Evolutionary conservation across 192 early-diverging fungal genomes (phyloP).

Genomic region (Coemansia sp.): DNA sequence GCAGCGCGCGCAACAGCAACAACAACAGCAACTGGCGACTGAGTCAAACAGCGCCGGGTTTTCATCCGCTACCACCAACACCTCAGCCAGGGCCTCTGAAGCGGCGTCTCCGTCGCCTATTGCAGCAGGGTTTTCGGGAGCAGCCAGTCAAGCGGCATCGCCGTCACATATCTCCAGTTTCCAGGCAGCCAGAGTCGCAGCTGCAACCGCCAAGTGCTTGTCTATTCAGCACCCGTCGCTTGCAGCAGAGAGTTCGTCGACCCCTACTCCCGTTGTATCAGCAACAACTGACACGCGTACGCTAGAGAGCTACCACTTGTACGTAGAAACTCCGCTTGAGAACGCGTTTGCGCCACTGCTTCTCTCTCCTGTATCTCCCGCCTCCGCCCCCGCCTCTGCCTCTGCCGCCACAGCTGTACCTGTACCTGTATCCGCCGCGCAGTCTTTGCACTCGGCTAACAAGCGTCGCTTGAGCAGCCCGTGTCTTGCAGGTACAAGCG

Average conservation of each 20-base stretch:
- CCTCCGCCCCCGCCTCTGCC: neutral
- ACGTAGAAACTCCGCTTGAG: slow-evolving; percentile 49
- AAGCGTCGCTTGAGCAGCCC: slow-evolving; percentile 55
- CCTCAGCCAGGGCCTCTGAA: neutral
- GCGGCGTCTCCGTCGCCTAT: slow-evolving; percentile 8
- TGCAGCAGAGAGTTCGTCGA: neutral
- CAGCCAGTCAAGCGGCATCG: slow-evolving; percentile 41
- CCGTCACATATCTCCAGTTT: slow-evolving; percentile 33
- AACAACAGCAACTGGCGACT: neutral
- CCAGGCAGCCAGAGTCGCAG: slow-evolving; percentile 42
- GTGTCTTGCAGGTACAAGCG: neutral
- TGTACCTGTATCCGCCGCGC: neutral
- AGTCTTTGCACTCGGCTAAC: slow-evolving; percentile 5
- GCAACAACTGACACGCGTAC: slow-evolving; percentile 27
- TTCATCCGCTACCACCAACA: neutral
- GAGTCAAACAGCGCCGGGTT: neutral
- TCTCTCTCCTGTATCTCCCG: neutral
- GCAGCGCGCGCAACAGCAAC: slow-evolving; percentile 39
- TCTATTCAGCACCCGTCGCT: slow-evolving; percentile 11
- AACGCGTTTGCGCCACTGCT: slow-evolving; percentile 29
- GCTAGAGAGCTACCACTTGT: slow-evolving; percentile 42
- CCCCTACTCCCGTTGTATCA: neutral
- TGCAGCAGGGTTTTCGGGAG: slow-evolving; percentile 18
- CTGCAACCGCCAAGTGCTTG: slow-evolving; percentile 33
- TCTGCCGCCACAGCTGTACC: neutral